Percentiles rank a stretch among this genome's conserved stretches.
phyloP scores from a whole-genome alignment of 73 alveolate genomes.

The Blepharisma japonicum region DNA sequence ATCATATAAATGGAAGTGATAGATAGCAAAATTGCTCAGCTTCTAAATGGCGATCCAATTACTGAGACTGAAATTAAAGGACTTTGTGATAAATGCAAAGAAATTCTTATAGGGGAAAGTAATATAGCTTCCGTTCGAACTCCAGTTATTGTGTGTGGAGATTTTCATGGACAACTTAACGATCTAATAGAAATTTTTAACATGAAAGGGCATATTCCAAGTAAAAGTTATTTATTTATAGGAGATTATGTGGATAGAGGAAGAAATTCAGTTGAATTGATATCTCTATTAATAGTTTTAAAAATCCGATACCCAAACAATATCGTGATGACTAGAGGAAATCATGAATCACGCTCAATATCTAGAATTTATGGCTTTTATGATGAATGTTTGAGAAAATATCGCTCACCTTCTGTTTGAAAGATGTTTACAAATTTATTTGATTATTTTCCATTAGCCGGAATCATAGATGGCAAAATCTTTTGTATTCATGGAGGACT shows the following conservation, averaged over 20 bases:
- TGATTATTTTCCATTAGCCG: conserved; percentile 82
- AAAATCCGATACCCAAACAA: conserved; percentile 82
- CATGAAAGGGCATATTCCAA: conserved; percentile 75
- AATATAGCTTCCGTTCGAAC: conserved; percentile 58
- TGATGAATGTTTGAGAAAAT: conserved; percentile 88
- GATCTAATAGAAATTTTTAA: conserved; percentile 86
- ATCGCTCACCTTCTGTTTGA: conserved; percentile 85
- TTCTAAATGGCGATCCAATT: conserved; percentile 54
- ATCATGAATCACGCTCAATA: conserved; percentile 84
- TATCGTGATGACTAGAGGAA: conserved; percentile 90
- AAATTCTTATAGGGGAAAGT: conserved; percentile 71
- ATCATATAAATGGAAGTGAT: too few species aligned
- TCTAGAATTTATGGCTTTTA: conserved; percentile 87
- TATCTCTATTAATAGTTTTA: conserved; percentile 68
- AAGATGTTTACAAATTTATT: conserved; percentile 86
- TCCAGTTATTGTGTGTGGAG: conserved; percentile 96
- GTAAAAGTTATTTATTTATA: conserved; percentile 73
- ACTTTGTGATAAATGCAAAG: conserved; percentile 89
- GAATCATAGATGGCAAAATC: conserved; percentile 80
- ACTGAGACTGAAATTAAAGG: conserved; percentile 72
- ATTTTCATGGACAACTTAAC: conserved; percentile 95
- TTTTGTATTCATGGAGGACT: conserved; percentile 95
- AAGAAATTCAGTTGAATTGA: conserved; percentile 82
- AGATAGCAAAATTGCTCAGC: background rate
- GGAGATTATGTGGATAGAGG: conserved; percentile 94